A percentile compares a stretch with the other conserved stretches of the same genome.
phyloP scores from a whole-genome alignment of 345 rosid genomes.

The Lagerstroemia speciosa region DNA sequence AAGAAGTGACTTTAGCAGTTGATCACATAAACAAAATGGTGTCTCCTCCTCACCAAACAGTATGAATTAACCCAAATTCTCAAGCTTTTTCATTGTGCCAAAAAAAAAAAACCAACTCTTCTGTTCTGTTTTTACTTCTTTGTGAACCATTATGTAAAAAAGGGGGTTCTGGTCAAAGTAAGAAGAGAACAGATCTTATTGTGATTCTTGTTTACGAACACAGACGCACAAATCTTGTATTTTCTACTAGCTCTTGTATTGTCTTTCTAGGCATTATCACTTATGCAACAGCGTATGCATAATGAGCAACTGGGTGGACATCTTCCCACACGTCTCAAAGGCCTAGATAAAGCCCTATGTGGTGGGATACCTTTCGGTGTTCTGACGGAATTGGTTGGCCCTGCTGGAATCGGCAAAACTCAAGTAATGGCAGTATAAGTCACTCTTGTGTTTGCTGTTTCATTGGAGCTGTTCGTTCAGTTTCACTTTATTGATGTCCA shows the following conservation, averaged over 20 bases:
- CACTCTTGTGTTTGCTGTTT: neutral
- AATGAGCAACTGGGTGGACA: conserved; percentile 49
- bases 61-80: conserved; percentile 8
- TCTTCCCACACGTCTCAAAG: conserved; percentile 64
- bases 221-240: neutral
- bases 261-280: conserved; percentile 35
- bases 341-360: conserved; percentile 59
- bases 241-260: neutral
- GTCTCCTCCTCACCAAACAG: conserved; percentile 61
- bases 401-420: conserved; percentile 85
- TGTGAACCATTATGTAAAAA: neutral
- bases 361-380: conserved; percentile 89
- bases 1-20: conserved; percentile 44
- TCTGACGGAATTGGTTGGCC: conserved; percentile 75
- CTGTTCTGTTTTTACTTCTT: neutral
- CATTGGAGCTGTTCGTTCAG: neutral
- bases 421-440: conserved; percentile 28
- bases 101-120: neutral
- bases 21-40: conserved; percentile 44
- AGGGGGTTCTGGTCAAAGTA: neutral
- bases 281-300: conserved; percentile 39
- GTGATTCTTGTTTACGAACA: neutral
- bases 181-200: neutral
- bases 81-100: neutral
- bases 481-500: neutral